Evolutionary conservation across 768 basidiomycete species (phyloP).

Genomic region (Podaxis sp.): DNA sequence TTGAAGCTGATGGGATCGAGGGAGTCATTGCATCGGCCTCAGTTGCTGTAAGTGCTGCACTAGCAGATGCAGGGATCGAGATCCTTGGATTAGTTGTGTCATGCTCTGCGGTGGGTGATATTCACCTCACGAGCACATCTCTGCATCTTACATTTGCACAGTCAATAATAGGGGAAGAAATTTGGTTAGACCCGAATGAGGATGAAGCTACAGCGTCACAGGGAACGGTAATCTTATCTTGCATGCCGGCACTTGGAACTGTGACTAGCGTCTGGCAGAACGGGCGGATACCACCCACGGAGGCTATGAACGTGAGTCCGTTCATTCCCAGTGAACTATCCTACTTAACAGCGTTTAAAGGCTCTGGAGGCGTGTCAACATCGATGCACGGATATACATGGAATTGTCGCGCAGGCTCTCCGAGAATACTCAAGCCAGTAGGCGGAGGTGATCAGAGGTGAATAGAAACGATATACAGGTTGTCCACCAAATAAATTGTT

Average conservation of each 20-base stretch:
- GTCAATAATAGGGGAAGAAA: constrained; percentile 55
- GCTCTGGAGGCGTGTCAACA: constrained; percentile 70
- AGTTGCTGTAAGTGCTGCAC: constrained; percentile 84
- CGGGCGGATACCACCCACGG: constrained; percentile 56
- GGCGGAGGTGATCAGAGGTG: background rate
- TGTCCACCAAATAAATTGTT: background rate
- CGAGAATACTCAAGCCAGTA: constrained; percentile 30
- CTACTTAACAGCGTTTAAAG: constrained; percentile 32
- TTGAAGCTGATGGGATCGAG: constrained; percentile 92
- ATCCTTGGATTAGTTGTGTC: constrained; percentile 86
- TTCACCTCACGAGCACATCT: background rate
- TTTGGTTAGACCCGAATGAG: constrained; percentile 81
- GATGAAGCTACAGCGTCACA: constrained; percentile 57
- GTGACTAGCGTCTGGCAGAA: constrained; percentile 88
- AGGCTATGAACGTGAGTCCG: constrained; percentile 54
- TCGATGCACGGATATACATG: constrained; percentile 72
- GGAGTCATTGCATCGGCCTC: constrained; percentile 84
- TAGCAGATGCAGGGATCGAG: constrained; percentile 92
- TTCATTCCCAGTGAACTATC: constrained; percentile 2
- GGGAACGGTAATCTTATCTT: constrained; percentile 75
- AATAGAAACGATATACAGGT: background rate
- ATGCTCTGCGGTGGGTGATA: constrained; percentile 64
- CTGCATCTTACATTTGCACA: constrained; percentile 26
- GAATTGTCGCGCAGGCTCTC: constrained; percentile 70
- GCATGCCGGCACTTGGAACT: constrained; percentile 84